A percentile compares a stretch with the other conserved stretches of the same genome.
Conservation (phyloP, 2,329 filamentous ascomycete genomes). For the Cladorrhinum sp. region DNA sequence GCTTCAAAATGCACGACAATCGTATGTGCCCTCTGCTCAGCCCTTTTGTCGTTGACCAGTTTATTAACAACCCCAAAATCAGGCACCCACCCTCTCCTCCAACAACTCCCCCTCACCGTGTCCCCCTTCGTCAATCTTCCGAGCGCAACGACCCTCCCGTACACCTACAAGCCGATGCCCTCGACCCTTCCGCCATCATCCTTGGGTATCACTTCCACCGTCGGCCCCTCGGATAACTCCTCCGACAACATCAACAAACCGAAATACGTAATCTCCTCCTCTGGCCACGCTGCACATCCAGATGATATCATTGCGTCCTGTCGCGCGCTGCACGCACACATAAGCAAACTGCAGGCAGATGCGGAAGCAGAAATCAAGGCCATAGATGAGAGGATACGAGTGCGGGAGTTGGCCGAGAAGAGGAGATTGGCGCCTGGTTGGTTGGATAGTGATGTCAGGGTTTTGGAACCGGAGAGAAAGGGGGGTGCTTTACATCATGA, state of each 20-base stretch:
- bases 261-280: constrained; percentile 73
- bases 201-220: constrained; percentile 48
- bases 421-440: constrained; percentile 75
- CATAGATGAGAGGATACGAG: constrained; percentile 65
- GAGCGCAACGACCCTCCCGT: constrained; percentile 84
- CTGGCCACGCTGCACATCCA: constrained; percentile 81
- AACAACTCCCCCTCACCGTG: constrained; percentile 88
- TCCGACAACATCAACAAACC: constrained; percentile 44
- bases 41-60: neutral
- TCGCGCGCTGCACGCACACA: constrained; percentile 70
- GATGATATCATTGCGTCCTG: constrained; percentile 83
- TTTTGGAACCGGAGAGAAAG: constrained; percentile 65
- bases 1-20: constrained; percentile 39
- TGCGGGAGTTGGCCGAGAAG: constrained; percentile 74
- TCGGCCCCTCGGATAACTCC: constrained; percentile 25
- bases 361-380: constrained; percentile 64
- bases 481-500: constrained; percentile 24
- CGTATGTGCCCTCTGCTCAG: constrained; percentile 22
- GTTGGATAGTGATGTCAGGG: constrained; percentile 69
- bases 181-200: constrained; percentile 77
- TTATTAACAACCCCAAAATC: constrained; percentile 14
- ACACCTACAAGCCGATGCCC: constrained; percentile 89
- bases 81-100: constrained; percentile 82
- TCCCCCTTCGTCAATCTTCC: constrained; percentile 93
- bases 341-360: constrained; percentile 65